Evolutionary conservation across 192 early-diverging fungal species (phyloP).

Genomic region (Coemansia sp.): DNA sequence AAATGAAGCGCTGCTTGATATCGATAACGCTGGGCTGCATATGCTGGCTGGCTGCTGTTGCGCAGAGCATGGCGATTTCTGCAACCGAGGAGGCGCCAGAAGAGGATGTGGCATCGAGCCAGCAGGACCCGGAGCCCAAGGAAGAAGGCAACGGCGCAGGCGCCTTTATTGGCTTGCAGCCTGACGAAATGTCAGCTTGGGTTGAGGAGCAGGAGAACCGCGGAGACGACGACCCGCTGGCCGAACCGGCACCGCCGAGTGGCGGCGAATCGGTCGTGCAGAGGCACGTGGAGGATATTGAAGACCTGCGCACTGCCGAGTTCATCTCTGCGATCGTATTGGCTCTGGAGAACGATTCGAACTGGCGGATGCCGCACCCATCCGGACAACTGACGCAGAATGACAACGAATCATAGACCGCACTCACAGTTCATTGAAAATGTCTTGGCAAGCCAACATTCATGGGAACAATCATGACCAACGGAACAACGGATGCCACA

Average conservation of each 20-base stretch:
- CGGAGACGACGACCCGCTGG: conserved; percentile 7
- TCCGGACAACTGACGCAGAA: neutral
- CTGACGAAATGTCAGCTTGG: conserved; percentile 33
- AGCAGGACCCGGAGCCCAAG: neutral
- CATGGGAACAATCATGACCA: neutral
- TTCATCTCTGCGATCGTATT: conserved; percentile 39
- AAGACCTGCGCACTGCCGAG: conserved; percentile 28
- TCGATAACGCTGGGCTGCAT: neutral
- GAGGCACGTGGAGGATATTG: conserved; percentile 13
- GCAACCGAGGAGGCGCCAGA: neutral
- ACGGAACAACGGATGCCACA: too few species aligned
- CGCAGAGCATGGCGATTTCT: conserved; percentile 1
- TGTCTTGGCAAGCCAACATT: neutral
- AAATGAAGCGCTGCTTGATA: neutral
- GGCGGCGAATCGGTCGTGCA: conserved; percentile 6
- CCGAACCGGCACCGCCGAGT: neutral
- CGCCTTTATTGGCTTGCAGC: conserved; percentile 38
- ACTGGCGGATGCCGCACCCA: conserved; percentile 8
- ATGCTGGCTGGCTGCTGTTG: conserved; percentile 14
- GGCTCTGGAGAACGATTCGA: conserved; percentile 16
- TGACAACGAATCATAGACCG: neutral
- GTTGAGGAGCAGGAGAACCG: conserved; percentile 19
- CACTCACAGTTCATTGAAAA: neutral
- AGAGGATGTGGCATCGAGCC: neutral
- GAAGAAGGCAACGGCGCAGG: neutral